A percentile compares a stretch with the other conserved stretches of the same genome.
These are phyloP conservation scores for Serendipita indica DNA, from an alignment of 768 basidiomycete species.

Conservation along the genomic window DNA sequence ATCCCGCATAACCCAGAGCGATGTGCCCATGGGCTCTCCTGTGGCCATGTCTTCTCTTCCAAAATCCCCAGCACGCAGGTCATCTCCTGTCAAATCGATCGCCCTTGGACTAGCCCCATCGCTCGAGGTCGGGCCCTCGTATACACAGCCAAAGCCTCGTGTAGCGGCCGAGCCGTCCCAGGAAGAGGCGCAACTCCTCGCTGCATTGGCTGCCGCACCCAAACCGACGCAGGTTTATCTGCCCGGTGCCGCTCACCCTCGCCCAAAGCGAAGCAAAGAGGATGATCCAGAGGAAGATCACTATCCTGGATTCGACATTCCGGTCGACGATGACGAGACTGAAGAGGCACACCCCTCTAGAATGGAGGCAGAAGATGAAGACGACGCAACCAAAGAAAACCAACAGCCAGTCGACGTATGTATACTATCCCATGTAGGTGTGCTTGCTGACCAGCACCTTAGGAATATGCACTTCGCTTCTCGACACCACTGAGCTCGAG, in stretches of 20 bases:
- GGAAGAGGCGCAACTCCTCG: neutral
- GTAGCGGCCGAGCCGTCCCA: neutral
- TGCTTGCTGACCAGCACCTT: neutral
- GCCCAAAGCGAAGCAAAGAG: conserved; percentile 3
- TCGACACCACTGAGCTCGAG: neutral
- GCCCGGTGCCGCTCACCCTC: neutral
- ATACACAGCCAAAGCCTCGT: neutral
- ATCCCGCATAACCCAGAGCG: too few relatives aligned
- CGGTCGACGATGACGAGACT: conserved; percentile 12
- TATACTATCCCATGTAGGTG: neutral
- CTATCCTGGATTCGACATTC: conserved; percentile 9
- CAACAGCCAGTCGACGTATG: neutral
- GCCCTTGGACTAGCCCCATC: neutral
- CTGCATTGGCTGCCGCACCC: neutral
- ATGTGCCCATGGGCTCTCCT: neutral
- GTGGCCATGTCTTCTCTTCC: neutral
- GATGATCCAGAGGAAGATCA: conserved; percentile 9
- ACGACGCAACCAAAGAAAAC: conserved; percentile 3
- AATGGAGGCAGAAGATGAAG: neutral
- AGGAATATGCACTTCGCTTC: neutral
- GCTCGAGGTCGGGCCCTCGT: neutral
- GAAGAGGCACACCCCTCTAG: neutral
- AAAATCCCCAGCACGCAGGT: neutral
- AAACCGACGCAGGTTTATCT: neutral
- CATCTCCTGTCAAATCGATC: neutral